phyloP scores from a whole-genome alignment of 495 filamentous ascomycete genomes.

The Aspergillus baeticus region DNA sequence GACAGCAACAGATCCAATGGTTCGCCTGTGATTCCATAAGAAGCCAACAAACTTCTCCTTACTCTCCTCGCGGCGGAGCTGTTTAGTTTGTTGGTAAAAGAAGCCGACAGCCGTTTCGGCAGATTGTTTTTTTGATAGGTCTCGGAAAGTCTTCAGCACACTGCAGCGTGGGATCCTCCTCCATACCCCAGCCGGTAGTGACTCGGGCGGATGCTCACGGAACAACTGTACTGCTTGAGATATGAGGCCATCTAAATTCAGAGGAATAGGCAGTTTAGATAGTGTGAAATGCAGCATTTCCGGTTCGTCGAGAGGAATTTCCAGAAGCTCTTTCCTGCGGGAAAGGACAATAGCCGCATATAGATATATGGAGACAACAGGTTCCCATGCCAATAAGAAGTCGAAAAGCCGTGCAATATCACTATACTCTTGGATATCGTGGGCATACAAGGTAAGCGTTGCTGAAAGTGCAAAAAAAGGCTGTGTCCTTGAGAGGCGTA shows the following conservation, averaged over 20 bases:
- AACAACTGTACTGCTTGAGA: conserved; percentile 60
- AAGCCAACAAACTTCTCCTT: conserved; percentile 49
- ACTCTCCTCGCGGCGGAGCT: conserved; percentile 63
- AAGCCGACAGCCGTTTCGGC: conserved; percentile 59
- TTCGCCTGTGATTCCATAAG: conserved; percentile 59
- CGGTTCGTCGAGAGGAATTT: conserved; percentile 77
- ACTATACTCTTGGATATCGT: conserved; percentile 87
- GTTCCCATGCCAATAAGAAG: conserved; percentile 79
- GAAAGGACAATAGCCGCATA: conserved; percentile 85
- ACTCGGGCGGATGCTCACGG: conserved; percentile 67
- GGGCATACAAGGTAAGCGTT: conserved; percentile 91
- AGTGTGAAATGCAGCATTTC: conserved; percentile 92
- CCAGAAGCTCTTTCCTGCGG: conserved; percentile 76
- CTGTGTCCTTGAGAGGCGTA: conserved; percentile 71
- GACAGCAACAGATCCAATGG: conserved; percentile 55
- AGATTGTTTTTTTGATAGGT: conserved; percentile 43
- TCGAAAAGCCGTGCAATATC: conserved; percentile 90
- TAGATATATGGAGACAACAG: conserved; percentile 83
- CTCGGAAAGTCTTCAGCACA: conserved; percentile 78
- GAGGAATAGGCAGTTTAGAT: conserved; percentile 78
- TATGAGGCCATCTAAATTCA: conserved; percentile 83
- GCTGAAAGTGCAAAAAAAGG: conserved; percentile 92
- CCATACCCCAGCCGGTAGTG: conserved; percentile 64
- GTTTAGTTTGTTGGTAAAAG: conserved; percentile 67
- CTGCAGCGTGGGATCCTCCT: conserved; percentile 65